Conservation (phyloP, 129 eudicot species). For the Saposhnikovia divaricata region DNA sequence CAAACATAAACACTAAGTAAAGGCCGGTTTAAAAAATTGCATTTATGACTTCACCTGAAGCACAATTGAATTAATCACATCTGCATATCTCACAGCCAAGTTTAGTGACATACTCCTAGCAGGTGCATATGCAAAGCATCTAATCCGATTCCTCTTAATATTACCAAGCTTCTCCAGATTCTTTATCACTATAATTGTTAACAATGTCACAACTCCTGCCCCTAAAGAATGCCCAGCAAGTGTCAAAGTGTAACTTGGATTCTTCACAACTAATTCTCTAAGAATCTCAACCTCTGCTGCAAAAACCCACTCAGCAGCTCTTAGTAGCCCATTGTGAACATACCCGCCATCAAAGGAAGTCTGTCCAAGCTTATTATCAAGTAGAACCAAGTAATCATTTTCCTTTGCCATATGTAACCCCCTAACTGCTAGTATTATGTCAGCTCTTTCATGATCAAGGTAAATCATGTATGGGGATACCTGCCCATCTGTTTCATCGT, state of each 20-base stretch:
- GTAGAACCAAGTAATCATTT: constrained; percentile 61
- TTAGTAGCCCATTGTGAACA: constrained; percentile 85
- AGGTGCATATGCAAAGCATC: constrained; percentile 94
- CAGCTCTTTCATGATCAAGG: constrained; percentile 66
- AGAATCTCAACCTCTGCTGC: constrained; percentile 54
- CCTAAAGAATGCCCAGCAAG: constrained; percentile 95
- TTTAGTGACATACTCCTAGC: constrained; percentile 84
- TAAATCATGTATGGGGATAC: constrained; percentile 83
- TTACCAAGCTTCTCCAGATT: constrained; percentile 65
- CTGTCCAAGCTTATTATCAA: constrained; percentile 89
- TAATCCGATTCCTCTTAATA: constrained; percentile 66
- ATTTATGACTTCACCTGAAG: constrained; percentile 61
- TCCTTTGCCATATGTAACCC: constrained; percentile 79
- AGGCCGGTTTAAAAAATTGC: not conserved
- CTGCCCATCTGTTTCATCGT: constrained; percentile 62
- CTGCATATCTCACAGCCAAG: constrained; percentile 97
- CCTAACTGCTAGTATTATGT: constrained; percentile 63
- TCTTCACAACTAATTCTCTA: constrained; percentile 49
- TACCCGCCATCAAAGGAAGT: constrained; percentile 81
- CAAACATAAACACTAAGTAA: constrained; percentile 1
- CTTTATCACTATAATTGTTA: constrained; percentile 70
- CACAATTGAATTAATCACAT: constrained; percentile 81
- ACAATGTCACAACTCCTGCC: constrained; percentile 82
- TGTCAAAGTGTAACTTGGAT: constrained; percentile 73
- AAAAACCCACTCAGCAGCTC: constrained; percentile 86